Base-by-base conservation (phyloP, 2,329 filamentous ascomycete species). In the Aureobasidium subglaciale region DNA sequence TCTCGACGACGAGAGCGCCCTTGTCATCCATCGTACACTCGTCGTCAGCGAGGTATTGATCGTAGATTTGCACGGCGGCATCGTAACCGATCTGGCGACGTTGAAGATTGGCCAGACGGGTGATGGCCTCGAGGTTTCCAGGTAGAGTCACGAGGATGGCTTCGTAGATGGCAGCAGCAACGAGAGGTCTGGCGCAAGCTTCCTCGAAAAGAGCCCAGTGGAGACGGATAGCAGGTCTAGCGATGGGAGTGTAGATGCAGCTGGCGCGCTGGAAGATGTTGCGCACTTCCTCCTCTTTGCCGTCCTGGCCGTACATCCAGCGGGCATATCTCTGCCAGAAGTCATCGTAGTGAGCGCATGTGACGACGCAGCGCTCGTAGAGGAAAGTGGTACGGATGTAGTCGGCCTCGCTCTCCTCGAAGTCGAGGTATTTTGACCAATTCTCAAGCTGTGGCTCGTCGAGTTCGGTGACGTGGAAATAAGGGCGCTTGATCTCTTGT, bases 271-370 rank as follows among this genome's bases (percentile, higher is more conserved):
- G 84, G 67, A 95, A 97, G 60, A 97, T 93, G 70, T 89, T 91
- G 56, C 93, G 86, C 5, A 92, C 86, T 67, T 96, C 90, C 68
- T 96, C 89, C 42, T 90, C 84, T 69, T 95, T 96, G 62, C 79
- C 84, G 1, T 82, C 73, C 67, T 95, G 88, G 0, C 83, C 83
- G 58, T 81, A 79, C 88, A 96, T 95, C 93, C 93, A 99, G 37
- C 92, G 80, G 15, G 87, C 89, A 71, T 96, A 99, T n/a, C 93
- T 87, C 65, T 95, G 84, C 93, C 93, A 99, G 71, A 97, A 95
- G 67, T 97, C 92, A 48, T 97, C 92, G 67, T 99, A 96, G 62
- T 95, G 87, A 15, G 93, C 92, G 65, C 89, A 95, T 0, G 90
- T 92, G 32, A 96, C 89, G 52, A 99, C 73, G 64, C 91, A 97